Evolutionary conservation across 257 asterid species (phyloP).

Genomic region (Rehmannia glutinosa): DNA sequence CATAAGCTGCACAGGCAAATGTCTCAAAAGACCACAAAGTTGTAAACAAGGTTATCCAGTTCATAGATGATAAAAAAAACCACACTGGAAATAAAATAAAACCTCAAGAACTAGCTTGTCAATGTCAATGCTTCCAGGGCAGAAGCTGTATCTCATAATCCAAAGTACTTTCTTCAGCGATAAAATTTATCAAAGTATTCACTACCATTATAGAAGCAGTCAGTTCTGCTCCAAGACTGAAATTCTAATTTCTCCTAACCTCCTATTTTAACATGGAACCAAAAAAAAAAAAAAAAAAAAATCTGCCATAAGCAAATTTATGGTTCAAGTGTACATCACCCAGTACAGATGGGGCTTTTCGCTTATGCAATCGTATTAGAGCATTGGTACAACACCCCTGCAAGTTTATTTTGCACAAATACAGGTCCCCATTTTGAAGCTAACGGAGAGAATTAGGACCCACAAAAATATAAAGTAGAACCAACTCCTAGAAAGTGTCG

Average conservation of each 20-base stretch:
- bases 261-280: not conserved
- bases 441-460: slow-evolving; percentile 54
- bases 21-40: too few relatives aligned
- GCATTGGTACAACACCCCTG: not conserved
- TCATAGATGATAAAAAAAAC: too few relatives aligned
- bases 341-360: slow-evolving; percentile 6
- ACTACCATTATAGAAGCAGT: not conserved
- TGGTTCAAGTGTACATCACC: not conserved
- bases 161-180: not conserved
- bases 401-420: slow-evolving; percentile 38
- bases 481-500: slow-evolving; percentile 42
- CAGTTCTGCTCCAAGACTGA: not conserved
- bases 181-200: slow-evolving; percentile 6
- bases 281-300: not conserved
- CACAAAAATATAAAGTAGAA: slow-evolving; percentile 49
- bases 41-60: too few relatives aligned
- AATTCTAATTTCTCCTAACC: not conserved
- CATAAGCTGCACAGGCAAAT: too few relatives aligned
- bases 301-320: not conserved
- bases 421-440: slow-evolving; percentile 57
- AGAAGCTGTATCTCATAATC: slow-evolving; percentile 8
- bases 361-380: slow-evolving; percentile 7
- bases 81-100: not conserved
- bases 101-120: not conserved
- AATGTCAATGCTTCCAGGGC: not conserved